Conservation (phyloP, 768 basidiomycete species). For the Calocybe cyanea region DNA sequence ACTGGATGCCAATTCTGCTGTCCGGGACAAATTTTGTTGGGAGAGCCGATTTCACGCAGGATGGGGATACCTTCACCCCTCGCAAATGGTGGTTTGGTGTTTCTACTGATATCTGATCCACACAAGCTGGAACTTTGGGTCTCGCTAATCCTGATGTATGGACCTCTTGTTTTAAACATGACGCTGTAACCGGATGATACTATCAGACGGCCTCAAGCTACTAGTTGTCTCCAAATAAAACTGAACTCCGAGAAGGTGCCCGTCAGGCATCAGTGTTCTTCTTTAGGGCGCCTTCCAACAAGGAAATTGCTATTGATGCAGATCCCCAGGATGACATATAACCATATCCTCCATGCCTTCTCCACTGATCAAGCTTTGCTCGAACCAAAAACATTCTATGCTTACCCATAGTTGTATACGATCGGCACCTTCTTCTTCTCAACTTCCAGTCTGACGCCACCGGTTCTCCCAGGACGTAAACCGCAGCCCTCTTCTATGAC, state of each 20-base stretch:
- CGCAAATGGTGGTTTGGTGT: slow-evolving; percentile 12
- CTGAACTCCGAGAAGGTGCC: too few species aligned
- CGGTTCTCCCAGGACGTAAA: slow-evolving; percentile 48
- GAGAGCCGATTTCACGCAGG: slow-evolving; percentile 38
- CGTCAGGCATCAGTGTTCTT: neutral
- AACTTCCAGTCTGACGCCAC: slow-evolving; percentile 51
- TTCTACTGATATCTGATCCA: neutral
- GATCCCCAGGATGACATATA: slow-evolving; percentile 67
- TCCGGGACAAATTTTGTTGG: slow-evolving; percentile 37
- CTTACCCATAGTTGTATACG: slow-evolving; percentile 65
- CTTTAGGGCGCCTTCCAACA: slow-evolving; percentile 34
- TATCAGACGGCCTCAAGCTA: too few species aligned
- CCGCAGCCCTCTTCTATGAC: slow-evolving; percentile 56
- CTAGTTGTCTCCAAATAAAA: too few species aligned
- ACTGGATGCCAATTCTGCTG: slow-evolving; percentile 67
- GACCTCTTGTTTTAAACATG: too few species aligned
- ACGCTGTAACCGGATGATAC: too few species aligned
- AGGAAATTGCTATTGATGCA: slow-evolving; percentile 42
- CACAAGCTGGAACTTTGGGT: neutral
- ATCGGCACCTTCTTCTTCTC: slow-evolving; percentile 41
- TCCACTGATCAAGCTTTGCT: neutral
- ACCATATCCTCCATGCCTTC: slow-evolving; percentile 59
- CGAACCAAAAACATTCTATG: neutral
- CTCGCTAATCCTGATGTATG: too few species aligned
- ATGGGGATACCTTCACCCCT: slow-evolving; percentile 26